Base-by-base conservation (phyloP, 2,329 filamentous ascomycete species). In the Cordyceps farinosa region DNA sequence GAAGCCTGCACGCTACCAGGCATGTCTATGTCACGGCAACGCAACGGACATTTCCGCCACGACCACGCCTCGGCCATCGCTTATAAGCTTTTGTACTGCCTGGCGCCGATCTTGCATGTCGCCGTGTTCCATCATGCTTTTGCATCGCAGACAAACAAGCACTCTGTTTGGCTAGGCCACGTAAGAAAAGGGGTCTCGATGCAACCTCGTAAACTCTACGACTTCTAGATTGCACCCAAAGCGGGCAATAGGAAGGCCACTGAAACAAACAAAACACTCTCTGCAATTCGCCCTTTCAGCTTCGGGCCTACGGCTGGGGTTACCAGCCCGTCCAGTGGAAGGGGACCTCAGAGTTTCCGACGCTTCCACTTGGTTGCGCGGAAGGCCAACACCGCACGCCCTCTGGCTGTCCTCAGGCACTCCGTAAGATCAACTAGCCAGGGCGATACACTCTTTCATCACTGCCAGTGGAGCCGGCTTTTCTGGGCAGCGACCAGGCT, bases 41-140 rank as follows among this genome's bases (percentile, higher is more conserved):
- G 30, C 13, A 40, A 29, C 58, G 50, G 50, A 15, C 47, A 9
- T 59, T 32, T 42, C 56, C 56, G 45, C 45, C 45, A 58, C 50
- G 50, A 32, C 30, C 27, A 10, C 11, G 42, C 53, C 38, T n/a
- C 8, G n/a, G 29, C 55, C 44, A 45, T 57, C 55, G 55, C 55
- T 30, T 45, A 34, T 32, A 34, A 47, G 42, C 22, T 36, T 44
- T 56, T 9, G 15, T 30, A 30, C 45, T 11, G 22, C 34, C 32
- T 59, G 44, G 13, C 10, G 45, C 36, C 52, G 47, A 61, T 61
- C 50, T 53, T 53, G 58, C 38, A 53, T 60, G 27, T n/a, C 55
- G 13, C 42, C 55, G 40, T 30, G 7, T 60, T 52, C 27, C 27
- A 52, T 44, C 29, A 52, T 34, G 27, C 36, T 51, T 42, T 52